Conservation (phyloP, 257 asterid species). For the Oldenlandia corymbosa region DNA sequence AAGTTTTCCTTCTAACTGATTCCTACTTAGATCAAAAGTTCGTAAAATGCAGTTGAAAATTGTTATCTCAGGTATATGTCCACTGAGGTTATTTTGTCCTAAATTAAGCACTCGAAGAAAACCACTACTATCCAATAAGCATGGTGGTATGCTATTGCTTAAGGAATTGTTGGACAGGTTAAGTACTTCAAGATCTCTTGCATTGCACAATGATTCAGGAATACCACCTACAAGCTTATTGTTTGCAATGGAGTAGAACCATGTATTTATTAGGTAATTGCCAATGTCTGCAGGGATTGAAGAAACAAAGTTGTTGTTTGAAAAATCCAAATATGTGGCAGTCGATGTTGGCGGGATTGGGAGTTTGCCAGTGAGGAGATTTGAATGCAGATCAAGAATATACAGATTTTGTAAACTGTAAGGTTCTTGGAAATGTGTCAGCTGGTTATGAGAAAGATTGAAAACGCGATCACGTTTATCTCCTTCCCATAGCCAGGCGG, state of each 20-base stretch:
- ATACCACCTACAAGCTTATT: slow-evolving; percentile 33
- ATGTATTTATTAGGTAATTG: neutral
- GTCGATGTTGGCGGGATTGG: slow-evolving; percentile 26
- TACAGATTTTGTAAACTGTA: slow-evolving; percentile 19
- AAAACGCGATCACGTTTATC: slow-evolving; percentile 21
- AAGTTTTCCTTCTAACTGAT: slow-evolving; percentile 27
- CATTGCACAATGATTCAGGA: slow-evolving; percentile 50
- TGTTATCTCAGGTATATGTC: slow-evolving; percentile 30
- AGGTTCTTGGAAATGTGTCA: slow-evolving; percentile 40
- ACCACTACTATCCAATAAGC: slow-evolving; percentile 19
- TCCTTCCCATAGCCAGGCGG: slow-evolving; percentile 48
- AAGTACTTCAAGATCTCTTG: slow-evolving; percentile 31
- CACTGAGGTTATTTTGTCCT: slow-evolving; percentile 31
- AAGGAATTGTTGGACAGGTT: slow-evolving; percentile 46
- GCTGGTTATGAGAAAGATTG: slow-evolving; percentile 42
- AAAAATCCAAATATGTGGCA: slow-evolving; percentile 22
- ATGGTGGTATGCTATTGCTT: slow-evolving; percentile 36
- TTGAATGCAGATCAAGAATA: slow-evolving; percentile 41
- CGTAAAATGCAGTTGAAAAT: slow-evolving; percentile 24
- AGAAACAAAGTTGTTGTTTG: slow-evolving; percentile 20
- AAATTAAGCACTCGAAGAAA: slow-evolving; percentile 24
- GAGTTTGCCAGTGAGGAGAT: slow-evolving; percentile 29
- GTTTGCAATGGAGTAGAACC: slow-evolving; percentile 38
- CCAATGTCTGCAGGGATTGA: no score
- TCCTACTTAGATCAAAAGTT: slow-evolving; percentile 40